phyloP scores from a whole-genome alignment of 179 eudicot genomes.

The Gypsophila paniculata region DNA sequence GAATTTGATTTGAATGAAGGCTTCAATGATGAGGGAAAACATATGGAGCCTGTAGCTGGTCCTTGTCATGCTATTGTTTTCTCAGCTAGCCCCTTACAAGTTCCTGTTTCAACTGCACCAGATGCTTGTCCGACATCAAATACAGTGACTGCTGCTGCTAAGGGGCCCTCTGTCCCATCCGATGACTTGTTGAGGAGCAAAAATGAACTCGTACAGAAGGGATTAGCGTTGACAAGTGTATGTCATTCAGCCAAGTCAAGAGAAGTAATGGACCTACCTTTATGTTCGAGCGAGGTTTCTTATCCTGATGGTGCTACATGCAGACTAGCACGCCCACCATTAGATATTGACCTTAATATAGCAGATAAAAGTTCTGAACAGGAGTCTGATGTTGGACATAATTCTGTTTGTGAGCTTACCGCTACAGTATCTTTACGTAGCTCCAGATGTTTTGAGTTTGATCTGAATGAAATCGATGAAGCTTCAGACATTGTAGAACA shows the following conservation, averaged over 20 bases:
- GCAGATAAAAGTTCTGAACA: conserved; percentile 53
- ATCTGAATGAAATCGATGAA: conserved; percentile 41
- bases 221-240: conserved; percentile 58
- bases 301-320: conserved; percentile 25
- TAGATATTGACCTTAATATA: conserved; percentile 61
- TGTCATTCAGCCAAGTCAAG: conserved; percentile 75
- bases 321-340: conserved; percentile 36
- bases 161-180: conserved; percentile 36
- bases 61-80: conserved; percentile 19
- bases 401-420: conserved; percentile 13
- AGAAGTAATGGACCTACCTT: conserved; percentile 24
- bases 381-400: conserved; percentile 12
- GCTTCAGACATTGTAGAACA: conserved; percentile 33
- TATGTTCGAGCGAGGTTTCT: conserved; percentile 21
- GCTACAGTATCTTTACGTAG: conserved; percentile 24
- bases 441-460: conserved; percentile 41
- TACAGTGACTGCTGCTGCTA: conserved; percentile 39
- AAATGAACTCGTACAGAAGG: conserved; percentile 42
- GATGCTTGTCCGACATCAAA: conserved; percentile 38
- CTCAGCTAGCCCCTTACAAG: conserved; percentile 34
- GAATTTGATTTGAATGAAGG: conserved; percentile 94
- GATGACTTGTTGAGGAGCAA: conserved; percentile 35
- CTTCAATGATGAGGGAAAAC: conserved; percentile 63
- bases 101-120: conserved; percentile 34
- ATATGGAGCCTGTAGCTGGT: conserved; percentile 30